Evolutionary conservation across 805 yeast species (phyloP).

Genomic region (Brettanomyces anomalus): DNA sequence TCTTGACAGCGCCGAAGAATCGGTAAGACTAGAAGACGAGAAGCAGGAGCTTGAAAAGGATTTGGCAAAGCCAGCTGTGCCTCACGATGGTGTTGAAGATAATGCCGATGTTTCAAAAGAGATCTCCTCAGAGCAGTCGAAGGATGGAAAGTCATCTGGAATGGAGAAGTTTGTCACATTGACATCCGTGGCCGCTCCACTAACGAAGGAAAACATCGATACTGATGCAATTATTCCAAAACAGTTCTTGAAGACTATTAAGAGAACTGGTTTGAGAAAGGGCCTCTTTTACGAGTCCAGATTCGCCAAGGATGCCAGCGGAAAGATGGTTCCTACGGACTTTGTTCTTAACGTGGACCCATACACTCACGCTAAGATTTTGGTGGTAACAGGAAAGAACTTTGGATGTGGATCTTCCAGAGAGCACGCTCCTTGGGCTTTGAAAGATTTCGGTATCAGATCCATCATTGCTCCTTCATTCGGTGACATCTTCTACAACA

Average conservation of each 20-base stretch:
- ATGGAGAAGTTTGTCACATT: slow-evolving; percentile 70
- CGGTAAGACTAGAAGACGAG: slow-evolving; percentile 50
- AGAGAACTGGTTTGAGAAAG: slow-evolving; percentile 83
- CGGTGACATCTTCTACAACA: slow-evolving; percentile 96
- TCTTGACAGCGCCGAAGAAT: slow-evolving; percentile 36
- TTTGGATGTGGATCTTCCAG: slow-evolving; percentile 99
- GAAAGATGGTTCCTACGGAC: slow-evolving; percentile 77
- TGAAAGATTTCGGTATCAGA: slow-evolving; percentile 94
- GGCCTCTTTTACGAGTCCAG: slow-evolving; percentile 93
- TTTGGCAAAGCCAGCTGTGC: slow-evolving; percentile 32
- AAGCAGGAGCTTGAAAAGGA: slow-evolving; percentile 51
- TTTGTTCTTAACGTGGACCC: slow-evolving; percentile 84
- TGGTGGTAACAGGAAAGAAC: slow-evolving; percentile 92
- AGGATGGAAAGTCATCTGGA: slow-evolving; percentile 26
- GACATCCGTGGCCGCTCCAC: slow-evolving; percentile 86
- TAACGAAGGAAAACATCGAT: slow-evolving; percentile 91
- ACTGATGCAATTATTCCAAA: slow-evolving; percentile 99
- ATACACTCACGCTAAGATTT: slow-evolving; percentile 67
- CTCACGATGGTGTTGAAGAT: slow-evolving; percentile 28
- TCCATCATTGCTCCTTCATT: slow-evolving; percentile 96
- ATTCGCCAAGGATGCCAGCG: slow-evolving; percentile 57
- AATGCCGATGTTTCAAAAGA: slow-evolving; percentile 18
- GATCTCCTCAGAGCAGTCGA: neutral
- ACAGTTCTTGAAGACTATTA: slow-evolving; percentile 95
- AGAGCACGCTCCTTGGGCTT: slow-evolving; percentile 99